phyloP scores from a whole-genome alignment of 352 stramenopile species.

The Phytophthora idaei region DNA sequence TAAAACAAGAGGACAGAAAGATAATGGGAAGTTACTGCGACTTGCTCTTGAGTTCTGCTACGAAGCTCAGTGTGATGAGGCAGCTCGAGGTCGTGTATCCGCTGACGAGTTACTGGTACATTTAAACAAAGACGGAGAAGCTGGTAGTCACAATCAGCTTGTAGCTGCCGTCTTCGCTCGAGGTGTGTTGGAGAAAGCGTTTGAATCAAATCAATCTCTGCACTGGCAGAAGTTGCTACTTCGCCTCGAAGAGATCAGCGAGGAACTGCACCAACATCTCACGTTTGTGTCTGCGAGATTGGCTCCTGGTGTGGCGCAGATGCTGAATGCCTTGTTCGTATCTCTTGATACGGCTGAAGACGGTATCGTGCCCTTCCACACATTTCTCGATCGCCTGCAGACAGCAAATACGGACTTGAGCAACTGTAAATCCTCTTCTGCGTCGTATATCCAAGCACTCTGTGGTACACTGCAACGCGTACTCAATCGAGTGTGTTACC shows the following conservation, averaged over 20 bases:
- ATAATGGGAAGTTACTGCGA: conserved; percentile 22
- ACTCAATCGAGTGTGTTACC: conserved; percentile 32
- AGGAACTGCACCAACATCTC: conserved; percentile 46
- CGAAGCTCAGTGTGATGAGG: conserved; percentile 28
- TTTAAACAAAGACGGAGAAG: conserved; percentile 15
- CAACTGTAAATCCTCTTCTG: conserved; percentile 25
- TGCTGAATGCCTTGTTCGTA: conserved; percentile 42
- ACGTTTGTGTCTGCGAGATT: conserved; percentile 34
- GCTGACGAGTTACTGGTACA: conserved; percentile 10
- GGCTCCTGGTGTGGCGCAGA: conserved; percentile 19
- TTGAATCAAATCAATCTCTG: conserved; percentile 36
- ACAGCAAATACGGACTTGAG: conserved; percentile 23
- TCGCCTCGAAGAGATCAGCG: conserved; percentile 42
- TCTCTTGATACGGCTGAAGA: conserved; percentile 50
- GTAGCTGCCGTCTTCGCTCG: conserved; percentile 19
- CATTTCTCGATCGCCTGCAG: conserved; percentile 43
- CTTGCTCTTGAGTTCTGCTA: conserved; percentile 38
- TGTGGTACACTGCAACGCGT: conserved; percentile 34
- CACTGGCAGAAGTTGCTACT: conserved; percentile 75
- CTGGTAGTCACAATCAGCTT: conserved; percentile 16
- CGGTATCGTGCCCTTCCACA: conserved; percentile 49
- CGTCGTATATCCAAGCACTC: conserved; percentile 34
- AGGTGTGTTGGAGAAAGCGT: conserved; percentile 23
- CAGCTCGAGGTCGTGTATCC: conserved; percentile 23
- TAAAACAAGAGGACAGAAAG: conserved; percentile 2